Base-by-base conservation (phyloP, 768 basidiomycete species). In the Gymnopilus junonius region DNA sequence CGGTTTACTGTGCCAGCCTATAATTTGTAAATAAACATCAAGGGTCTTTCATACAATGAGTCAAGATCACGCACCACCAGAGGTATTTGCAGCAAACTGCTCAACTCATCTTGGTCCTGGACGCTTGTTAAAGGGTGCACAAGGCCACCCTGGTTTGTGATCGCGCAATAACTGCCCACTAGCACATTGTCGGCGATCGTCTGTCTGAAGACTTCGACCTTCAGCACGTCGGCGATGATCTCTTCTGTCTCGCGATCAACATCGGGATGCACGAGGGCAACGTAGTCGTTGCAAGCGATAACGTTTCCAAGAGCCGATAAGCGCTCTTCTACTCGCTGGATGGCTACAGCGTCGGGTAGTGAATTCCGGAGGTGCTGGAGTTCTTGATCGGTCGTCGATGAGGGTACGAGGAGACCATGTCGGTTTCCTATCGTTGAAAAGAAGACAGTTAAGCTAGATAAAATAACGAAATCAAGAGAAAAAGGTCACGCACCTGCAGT, bases 191-290 rank as follows among this genome's bases (percentile, higher is more conserved):
- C 91, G 12, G 97, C 97, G 67, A 99, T 83, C 10, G 95, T 99
- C 77, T 99, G 97, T 51, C 97, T 85, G 82, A 99, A 99, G 4
- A 99, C 97, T 75, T 99, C 97, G 65, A 99, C 97, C 77, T 99
- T 99, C 69, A 99, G 87, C 20, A 97, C 94, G 75, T 99, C 97
- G 29, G 97, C 97, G 77, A 99, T 98, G 80, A 99, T 99, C 78
- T 99, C 97, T 74, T 99, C 97, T 23, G 97, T 99, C 79, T 99
- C 97, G 65, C 97, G 88, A 79, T 99, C 97, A 63, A 99, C 80
- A 68, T 99, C 97, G 8, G 97, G 97, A 76, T 99, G 97, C 25
- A 99, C 97, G 69, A 99, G 90, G 8, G 97, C 97, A 68, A 99
- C 97, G 72, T 99, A 93, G 80, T 99, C 97, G 77, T 99, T 99